Percentiles rank a stretch among this genome's conserved stretches.
These are phyloP conservation scores for Sphagnum magellanicum DNA, from an alignment of 228 moss, liverwort and hornwort genomes.

Conservation along the genomic window DNA sequence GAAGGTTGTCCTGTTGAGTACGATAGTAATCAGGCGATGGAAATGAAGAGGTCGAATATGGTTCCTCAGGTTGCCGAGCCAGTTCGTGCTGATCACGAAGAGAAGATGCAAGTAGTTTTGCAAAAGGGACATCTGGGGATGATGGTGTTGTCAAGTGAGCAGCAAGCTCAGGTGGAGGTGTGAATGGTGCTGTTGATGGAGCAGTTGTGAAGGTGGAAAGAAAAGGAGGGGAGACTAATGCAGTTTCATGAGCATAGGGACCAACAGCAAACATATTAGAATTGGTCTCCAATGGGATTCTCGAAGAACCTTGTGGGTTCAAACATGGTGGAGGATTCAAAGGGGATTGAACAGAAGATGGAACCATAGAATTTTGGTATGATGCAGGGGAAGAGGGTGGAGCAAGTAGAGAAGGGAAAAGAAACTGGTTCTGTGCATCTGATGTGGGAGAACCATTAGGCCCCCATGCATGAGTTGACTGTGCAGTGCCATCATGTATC, in stretches of 20 bases:
- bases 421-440: slow-evolving; percentile 24
- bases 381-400: slow-evolving; percentile 57
- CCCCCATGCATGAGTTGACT: slow-evolving; percentile 32
- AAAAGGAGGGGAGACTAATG: slow-evolving; percentile 49
- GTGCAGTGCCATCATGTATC: slow-evolving; percentile 18
- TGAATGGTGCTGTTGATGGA: slow-evolving; percentile 49
- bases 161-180: slow-evolving; percentile 47
- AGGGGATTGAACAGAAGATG: slow-evolving; percentile 44
- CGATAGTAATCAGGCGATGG: slow-evolving; percentile 35
- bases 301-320: slow-evolving; percentile 18
- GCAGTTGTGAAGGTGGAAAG: slow-evolving; percentile 55
- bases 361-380: slow-evolving; percentile 46
- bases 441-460: slow-evolving; percentile 27
- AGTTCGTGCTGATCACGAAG: slow-evolving; percentile 25
- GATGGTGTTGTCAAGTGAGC: slow-evolving; percentile 45
- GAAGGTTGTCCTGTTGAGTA: slow-evolving; percentile 23
- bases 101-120: slow-evolving; percentile 34
- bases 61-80: slow-evolving; percentile 24
- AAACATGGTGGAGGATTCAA: slow-evolving; percentile 16
- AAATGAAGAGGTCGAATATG: slow-evolving; percentile 38
- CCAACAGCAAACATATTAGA: slow-evolving; percentile 52
- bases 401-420: slow-evolving; percentile 41
- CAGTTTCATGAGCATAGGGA: slow-evolving; percentile 55
- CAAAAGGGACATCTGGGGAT: slow-evolving; percentile 51
- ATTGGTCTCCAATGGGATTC: slow-evolving; percentile 33